phyloP scores from a whole-genome alignment of 331 rosid genomes.

The Malus hybrid region DNA sequence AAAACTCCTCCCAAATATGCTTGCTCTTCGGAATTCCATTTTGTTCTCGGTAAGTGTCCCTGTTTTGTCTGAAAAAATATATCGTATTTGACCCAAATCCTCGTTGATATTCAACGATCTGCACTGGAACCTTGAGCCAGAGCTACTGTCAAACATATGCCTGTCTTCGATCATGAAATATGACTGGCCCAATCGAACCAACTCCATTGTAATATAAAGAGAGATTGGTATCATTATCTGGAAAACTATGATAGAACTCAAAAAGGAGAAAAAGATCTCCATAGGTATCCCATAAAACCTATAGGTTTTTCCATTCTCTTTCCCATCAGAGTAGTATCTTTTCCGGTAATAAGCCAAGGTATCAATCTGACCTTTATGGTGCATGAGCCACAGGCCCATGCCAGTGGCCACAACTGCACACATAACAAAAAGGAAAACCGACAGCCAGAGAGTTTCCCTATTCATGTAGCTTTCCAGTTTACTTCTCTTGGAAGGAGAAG shows the following conservation, averaged over 20 bases:
- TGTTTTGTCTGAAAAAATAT: constrained; percentile 82
- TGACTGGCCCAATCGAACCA: constrained; percentile 92
- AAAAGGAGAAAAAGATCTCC: constrained; percentile 81
- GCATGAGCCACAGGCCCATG: constrained; percentile 71
- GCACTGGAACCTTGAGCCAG: constrained; percentile 87
- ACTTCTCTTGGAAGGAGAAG: constrained; percentile 89
- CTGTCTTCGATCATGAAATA: constrained; percentile 85
- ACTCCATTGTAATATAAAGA: constrained; percentile 86
- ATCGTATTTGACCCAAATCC: constrained; percentile 92
- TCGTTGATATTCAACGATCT: constrained; percentile 85
- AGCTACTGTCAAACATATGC: constrained; percentile 56
- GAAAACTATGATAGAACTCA: constrained; percentile 86
- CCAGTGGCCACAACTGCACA: constrained; percentile 85
- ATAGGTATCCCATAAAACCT: constrained; percentile 73
- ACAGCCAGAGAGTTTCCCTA: constrained; percentile 84
- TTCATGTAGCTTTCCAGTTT: constrained; percentile 75
- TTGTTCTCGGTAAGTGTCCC: constrained; percentile 92
- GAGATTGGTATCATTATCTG: constrained; percentile 97
- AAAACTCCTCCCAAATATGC: constrained; percentile 58
- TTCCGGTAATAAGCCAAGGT: constrained; percentile 79
- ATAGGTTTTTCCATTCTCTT: constrained; percentile 39
- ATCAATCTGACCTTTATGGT: constrained; percentile 62
- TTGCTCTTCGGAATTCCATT: constrained; percentile 85
- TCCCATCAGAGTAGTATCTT: constrained; percentile 32
- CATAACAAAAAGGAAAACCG: constrained; percentile 68